phyloP scores from a whole-genome alignment of 768 basidiomycete genomes.

The Boletus subparvulus region DNA sequence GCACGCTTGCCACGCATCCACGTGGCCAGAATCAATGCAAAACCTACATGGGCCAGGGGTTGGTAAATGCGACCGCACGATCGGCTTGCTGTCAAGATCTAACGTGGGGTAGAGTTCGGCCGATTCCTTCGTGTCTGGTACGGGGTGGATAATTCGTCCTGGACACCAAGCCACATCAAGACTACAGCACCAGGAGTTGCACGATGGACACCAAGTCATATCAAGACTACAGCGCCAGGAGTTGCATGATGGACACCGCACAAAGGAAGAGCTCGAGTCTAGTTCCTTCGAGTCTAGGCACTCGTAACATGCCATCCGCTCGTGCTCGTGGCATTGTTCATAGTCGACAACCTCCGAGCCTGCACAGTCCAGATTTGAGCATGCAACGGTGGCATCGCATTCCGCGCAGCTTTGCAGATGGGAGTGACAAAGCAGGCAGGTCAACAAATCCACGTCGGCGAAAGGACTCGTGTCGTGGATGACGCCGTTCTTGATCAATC shows the following conservation, averaged over 20 bases:
- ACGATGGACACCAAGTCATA: not conserved
- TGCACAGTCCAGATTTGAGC: not conserved
- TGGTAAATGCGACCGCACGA: not conserved
- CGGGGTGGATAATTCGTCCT: not conserved
- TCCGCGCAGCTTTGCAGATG: not conserved
- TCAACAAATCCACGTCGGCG: not conserved
- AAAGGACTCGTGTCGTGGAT: not conserved
- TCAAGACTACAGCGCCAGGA: not conserved
- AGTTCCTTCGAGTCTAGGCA: not conserved
- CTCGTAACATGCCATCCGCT: not conserved
- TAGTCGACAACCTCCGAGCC: not conserved
- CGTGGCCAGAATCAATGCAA: not conserved
- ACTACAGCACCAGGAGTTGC: no score
- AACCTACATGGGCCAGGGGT: not conserved
- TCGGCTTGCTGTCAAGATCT: not conserved
- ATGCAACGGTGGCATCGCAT: not conserved
- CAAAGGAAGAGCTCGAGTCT: not conserved
- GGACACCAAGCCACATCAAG: not conserved
- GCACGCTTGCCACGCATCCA: not conserved
- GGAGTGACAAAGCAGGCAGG: conserved; percentile 3
- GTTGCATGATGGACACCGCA: not conserved
- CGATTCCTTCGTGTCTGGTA: not conserved
- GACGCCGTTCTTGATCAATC: not conserved
- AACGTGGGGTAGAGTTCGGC: not conserved
- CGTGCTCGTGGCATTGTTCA: not conserved